Conservation (phyloP, 1,139 yeast genomes). For the Sugiyamaella neomexicana region DNA sequence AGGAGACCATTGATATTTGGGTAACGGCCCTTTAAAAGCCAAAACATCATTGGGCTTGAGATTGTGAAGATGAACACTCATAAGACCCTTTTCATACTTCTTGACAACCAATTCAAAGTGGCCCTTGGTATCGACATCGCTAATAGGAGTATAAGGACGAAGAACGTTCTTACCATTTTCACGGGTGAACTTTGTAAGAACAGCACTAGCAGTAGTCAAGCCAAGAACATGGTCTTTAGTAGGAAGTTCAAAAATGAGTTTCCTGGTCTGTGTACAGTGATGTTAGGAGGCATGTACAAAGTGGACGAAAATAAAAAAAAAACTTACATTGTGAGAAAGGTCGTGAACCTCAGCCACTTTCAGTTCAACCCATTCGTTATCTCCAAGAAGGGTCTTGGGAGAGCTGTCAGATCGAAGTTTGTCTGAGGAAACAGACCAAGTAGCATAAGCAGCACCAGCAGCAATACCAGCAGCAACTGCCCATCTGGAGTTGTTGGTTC, state of each 20-base stretch:
- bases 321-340: slow-evolving; percentile 46
- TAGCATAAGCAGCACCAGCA: slow-evolving; percentile 35
- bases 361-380: slow-evolving; percentile 71
- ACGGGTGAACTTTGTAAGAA: slow-evolving; percentile 72
- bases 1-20: slow-evolving; percentile 89
- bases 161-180: slow-evolving; percentile 85
- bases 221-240: slow-evolving; percentile 71
- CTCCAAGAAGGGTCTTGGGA: slow-evolving; percentile 59
- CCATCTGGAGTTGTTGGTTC: slow-evolving; percentile 19
- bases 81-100: slow-evolving; percentile 79
- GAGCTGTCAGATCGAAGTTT: slow-evolving; percentile 34
- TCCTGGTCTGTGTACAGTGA: slow-evolving; percentile 57
- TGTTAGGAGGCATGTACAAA: not conserved
- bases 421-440: slow-evolving; percentile 28
- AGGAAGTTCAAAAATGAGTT: slow-evolving; percentile 71
- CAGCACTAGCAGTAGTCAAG: slow-evolving; percentile 73
- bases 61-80: slow-evolving; percentile 70
- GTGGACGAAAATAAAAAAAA: not conserved
- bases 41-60: slow-evolving; percentile 80
- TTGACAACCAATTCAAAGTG: slow-evolving; percentile 78
- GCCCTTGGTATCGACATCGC: slow-evolving; percentile 70
- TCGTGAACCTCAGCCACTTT: slow-evolving; percentile 60
- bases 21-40: slow-evolving; percentile 91
- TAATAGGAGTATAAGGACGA: slow-evolving; percentile 95
- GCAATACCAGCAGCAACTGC: slow-evolving; percentile 34